Conservation (phyloP, 2,329 filamentous ascomycete species). For the Trichoderma harzianum region DNA sequence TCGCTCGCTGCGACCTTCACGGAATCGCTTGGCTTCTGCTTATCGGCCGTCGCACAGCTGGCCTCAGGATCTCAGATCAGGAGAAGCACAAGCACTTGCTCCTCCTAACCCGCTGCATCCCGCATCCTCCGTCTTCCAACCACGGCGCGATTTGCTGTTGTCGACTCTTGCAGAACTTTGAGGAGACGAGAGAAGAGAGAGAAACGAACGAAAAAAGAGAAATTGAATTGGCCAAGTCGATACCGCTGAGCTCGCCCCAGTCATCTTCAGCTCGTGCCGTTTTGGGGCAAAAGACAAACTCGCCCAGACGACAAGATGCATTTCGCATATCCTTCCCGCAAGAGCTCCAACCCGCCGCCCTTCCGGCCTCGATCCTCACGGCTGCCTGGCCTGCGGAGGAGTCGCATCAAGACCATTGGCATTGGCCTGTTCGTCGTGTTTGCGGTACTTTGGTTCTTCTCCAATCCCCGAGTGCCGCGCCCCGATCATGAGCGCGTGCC, state of each 20-base stretch:
- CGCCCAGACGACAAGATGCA: slow-evolving; percentile 60
- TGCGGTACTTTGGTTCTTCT: slow-evolving; percentile 59
- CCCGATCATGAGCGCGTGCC: slow-evolving; percentile 39
- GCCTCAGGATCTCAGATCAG: slow-evolving; percentile 4
- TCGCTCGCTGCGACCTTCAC: neutral
- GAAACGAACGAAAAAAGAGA: neutral
- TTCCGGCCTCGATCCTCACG: slow-evolving; percentile 62
- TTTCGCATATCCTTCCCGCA: slow-evolving; percentile 83
- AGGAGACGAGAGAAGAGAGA: neutral
- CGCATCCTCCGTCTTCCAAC: neutral
- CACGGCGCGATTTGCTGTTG: neutral
- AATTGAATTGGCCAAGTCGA: neutral
- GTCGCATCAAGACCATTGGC: slow-evolving; percentile 58
- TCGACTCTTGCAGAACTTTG: neutral
- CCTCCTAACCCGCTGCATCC: neutral
- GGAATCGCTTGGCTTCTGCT: neutral
- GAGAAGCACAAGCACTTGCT: neutral
- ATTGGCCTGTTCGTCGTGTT: slow-evolving; percentile 54
- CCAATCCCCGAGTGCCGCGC: slow-evolving; percentile 31
- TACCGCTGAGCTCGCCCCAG: neutral
- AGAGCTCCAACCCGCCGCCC: slow-evolving; percentile 71
- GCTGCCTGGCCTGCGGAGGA: slow-evolving; percentile 54
- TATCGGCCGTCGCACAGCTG: slow-evolving; percentile 13
- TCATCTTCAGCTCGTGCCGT: neutral
- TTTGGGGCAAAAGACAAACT: neutral